Evolutionary conservation across 257 asterid genomes (phyloP), one percentile per base, ranked within the genome.

Genomic region (Forsythia viridissima): DNA sequence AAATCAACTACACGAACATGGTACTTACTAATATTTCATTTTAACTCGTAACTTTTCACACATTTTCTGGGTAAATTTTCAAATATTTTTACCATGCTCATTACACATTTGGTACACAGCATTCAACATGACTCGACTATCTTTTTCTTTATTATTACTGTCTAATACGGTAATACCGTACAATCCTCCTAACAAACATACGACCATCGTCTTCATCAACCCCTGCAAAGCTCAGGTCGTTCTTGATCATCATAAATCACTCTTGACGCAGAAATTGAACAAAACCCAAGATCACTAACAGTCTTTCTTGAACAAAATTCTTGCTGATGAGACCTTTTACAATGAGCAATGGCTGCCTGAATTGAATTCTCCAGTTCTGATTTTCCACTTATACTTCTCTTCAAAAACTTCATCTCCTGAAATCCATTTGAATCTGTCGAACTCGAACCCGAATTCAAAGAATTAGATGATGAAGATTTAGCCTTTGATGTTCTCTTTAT

Each of bases 261-360:
- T 61, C 72, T 82, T 34, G 87, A 76, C 59, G 86, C 82, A 20
- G 90, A 81, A 41, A 86, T 76, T 37, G 90, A 79, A 76, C 94
- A 84, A 75, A 87, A 67, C 42, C 84, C 72, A 39, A 80, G 39
- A 41, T 89, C 89, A 79, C 84, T 85, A 21, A 65, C 79, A 44
- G 80, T 79, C 78, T 87, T 81, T 77, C 88, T 86, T 68, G 89
- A 71, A 66, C 61, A 72, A 3, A 82, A 11, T 74, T 77, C 78
- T 76, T 82, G 86, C 48, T 91, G 97, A 80, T 84, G 89, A 76
- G 96, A 92, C 48, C 83, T 92, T 70, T 94, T 94, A 81, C 98
- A 94, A 61, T 94, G 94, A 38, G 96, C 97, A 83, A 94, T 94
- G n/a, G 98, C 98, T 16, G 96, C 97, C 76, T 90, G 98, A 46